Evolutionary conservation across 2,329 filamentous ascomycete species (phyloP).

Genomic region (Aplosporella prunicola): DNA sequence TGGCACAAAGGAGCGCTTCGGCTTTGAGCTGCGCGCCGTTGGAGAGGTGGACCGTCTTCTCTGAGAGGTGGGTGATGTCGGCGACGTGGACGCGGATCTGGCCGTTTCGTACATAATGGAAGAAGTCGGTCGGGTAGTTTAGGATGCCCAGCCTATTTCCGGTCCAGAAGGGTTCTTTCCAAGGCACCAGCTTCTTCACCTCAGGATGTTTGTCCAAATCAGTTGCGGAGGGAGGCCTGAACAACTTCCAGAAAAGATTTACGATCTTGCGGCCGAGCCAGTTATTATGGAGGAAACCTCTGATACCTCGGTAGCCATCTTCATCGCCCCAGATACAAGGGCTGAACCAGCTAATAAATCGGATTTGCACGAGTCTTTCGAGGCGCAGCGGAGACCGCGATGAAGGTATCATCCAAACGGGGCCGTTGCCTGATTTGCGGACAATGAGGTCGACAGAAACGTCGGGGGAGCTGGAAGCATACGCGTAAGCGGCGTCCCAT

Average conservation of each 20-base stretch:
- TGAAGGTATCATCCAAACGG: constrained; percentile 49
- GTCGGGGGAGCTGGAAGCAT: constrained; percentile 37
- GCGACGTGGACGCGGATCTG: constrained; percentile 47
- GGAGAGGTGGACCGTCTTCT: constrained; percentile 39
- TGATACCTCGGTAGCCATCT: constrained; percentile 48
- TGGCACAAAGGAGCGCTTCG: constrained; percentile 44
- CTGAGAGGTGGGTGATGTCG: constrained; percentile 42
- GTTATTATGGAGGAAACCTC: constrained; percentile 49
- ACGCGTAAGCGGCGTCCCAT: constrained; percentile 53
- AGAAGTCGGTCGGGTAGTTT: constrained; percentile 50
- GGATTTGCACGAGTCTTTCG: constrained; percentile 56
- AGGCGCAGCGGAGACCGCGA: constrained; percentile 58
- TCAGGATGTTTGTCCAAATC: constrained; percentile 35
- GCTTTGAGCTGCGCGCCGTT: constrained; percentile 35
- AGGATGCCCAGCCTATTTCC: constrained; percentile 49
- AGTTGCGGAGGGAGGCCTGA: constrained; percentile 40
- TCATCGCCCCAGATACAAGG: constrained; percentile 62
- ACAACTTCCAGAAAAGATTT: constrained; percentile 46
- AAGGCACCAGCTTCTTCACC: constrained; percentile 32
- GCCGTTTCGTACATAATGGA: constrained; percentile 45
- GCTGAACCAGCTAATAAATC: constrained; percentile 63
- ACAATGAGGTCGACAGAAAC: constrained; percentile 46
- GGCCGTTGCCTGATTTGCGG: constrained; percentile 46
- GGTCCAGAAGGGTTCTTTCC: constrained; percentile 41
- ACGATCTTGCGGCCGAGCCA: constrained; percentile 47